A percentile compares a stretch with the other conserved stretches of the same genome.
Conservation (phyloP, 345 rosid species). For the Acer negundo region DNA sequence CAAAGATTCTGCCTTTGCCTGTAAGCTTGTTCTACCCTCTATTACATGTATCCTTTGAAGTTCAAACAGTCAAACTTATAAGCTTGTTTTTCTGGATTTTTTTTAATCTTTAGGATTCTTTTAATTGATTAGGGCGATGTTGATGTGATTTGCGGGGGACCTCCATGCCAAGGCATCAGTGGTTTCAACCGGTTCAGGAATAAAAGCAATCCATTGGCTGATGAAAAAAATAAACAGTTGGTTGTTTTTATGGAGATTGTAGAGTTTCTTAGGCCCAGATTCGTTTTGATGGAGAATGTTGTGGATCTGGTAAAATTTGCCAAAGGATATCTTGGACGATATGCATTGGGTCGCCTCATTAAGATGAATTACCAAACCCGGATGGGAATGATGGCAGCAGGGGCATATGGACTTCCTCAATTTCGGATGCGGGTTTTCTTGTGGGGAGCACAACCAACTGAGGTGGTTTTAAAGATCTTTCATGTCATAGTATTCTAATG, state of each 20-base stretch:
- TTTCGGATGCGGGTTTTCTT: conserved; percentile 72
- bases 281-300: conserved; percentile 78
- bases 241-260: conserved; percentile 68
- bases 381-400: conserved; percentile 86
- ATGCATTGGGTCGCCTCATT: conserved; percentile 66
- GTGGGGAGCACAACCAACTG: conserved; percentile 70
- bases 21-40: conserved; percentile 34
- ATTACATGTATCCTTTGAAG: background rate
- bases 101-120: background rate
- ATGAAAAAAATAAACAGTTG: conserved; percentile 67
- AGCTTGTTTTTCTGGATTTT: background rate
- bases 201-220: conserved; percentile 45
- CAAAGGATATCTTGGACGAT: conserved; percentile 58
- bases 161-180: conserved; percentile 88
- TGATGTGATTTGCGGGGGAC: conserved; percentile 86
- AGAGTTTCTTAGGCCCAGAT: conserved; percentile 63
- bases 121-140: conserved; percentile 48
- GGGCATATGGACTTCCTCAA: conserved; percentile 87
- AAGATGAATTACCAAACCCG: conserved; percentile 71
- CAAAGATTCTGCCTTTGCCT: conserved; percentile 60
- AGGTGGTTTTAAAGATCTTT: conserved; percentile 32
- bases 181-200: conserved; percentile 75
- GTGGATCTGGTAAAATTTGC: conserved; percentile 69
- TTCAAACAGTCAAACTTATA: background rate
- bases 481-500: background rate